Evolutionary conservation across 2,329 filamentous ascomycete species (phyloP).

Genomic region (Ophiostoma himal-ulmi): DNA sequence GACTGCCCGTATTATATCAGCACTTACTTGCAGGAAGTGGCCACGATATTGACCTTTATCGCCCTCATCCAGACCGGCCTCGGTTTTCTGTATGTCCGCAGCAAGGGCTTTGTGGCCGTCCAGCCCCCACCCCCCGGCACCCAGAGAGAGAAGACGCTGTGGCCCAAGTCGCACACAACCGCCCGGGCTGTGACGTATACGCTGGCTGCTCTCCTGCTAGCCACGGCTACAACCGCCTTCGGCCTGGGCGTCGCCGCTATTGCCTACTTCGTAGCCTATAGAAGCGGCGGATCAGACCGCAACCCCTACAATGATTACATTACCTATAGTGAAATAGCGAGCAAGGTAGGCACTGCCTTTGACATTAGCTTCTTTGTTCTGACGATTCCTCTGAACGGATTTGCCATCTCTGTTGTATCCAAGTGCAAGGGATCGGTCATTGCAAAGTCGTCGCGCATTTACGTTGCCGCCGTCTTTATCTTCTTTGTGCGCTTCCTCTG

Average conservation of each 20-base stretch:
- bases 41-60: not conserved
- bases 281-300: no score
- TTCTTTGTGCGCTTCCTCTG: constrained; percentile 1
- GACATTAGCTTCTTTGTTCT: not conserved
- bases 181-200: not conserved
- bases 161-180: not conserved
- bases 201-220: not conserved
- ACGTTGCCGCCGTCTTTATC: not conserved
- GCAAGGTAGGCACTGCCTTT: not conserved
- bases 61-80: not conserved
- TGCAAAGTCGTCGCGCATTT: not conserved
- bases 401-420: not conserved
- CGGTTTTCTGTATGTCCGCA: not conserved
- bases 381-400: not conserved
- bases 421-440: not conserved
- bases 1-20: not conserved
- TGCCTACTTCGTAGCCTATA: not conserved
- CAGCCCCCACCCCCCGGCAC: not conserved
- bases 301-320: no score
- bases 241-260: not conserved
- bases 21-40: not conserved
- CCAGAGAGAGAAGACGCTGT: not conserved
- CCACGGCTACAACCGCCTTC: not conserved
- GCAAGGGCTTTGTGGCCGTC: not conserved
- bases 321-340: not conserved